These are phyloP conservation scores for Diaporthe velutina DNA, from an alignment of 2,329 filamentous ascomycete genomes.

Conservation along the genomic window DNA sequence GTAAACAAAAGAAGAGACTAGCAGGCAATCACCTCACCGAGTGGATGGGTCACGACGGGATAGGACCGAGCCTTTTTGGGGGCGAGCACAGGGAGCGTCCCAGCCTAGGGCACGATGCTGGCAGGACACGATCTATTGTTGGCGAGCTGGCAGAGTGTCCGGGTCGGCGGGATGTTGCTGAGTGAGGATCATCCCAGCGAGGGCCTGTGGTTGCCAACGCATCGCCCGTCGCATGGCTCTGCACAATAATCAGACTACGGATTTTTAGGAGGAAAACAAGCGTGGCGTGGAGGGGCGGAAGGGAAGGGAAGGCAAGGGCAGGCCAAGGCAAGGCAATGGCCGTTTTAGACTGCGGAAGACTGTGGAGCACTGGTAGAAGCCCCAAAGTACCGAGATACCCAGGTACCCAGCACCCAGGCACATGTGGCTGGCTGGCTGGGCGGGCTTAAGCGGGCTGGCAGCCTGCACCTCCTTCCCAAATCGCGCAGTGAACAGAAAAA, in stretches of 20 bases:
- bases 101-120: not conserved
- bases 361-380: not conserved
- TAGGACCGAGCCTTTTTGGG: slow-evolving; percentile 13
- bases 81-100: slow-evolving; percentile 18
- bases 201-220: slow-evolving; percentile 13
- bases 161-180: slow-evolving; percentile 6
- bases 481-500: not conserved
- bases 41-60: slow-evolving; percentile 18
- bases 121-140: slow-evolving; percentile 14
- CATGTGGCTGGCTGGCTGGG: slow-evolving; percentile 8
- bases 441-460: no score
- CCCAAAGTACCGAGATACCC: not conserved
- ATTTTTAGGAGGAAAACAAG: not conserved
- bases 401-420: not conserved
- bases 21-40: not conserved
- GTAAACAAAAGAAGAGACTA: not conserved
- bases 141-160: not conserved
- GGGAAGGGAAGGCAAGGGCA: not conserved
- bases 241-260: not conserved
- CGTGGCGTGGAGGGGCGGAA: slow-evolving; percentile 6
- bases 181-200: slow-evolving; percentile 29
- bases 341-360: not conserved
- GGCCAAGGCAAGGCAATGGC: no score
- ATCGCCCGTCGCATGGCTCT: not conserved
- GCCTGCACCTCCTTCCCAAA: slow-evolving; percentile 10